Base-by-base conservation (phyloP, 2,329 filamentous ascomycete genomes). In the Proliferodiscus dingleyae region DNA sequence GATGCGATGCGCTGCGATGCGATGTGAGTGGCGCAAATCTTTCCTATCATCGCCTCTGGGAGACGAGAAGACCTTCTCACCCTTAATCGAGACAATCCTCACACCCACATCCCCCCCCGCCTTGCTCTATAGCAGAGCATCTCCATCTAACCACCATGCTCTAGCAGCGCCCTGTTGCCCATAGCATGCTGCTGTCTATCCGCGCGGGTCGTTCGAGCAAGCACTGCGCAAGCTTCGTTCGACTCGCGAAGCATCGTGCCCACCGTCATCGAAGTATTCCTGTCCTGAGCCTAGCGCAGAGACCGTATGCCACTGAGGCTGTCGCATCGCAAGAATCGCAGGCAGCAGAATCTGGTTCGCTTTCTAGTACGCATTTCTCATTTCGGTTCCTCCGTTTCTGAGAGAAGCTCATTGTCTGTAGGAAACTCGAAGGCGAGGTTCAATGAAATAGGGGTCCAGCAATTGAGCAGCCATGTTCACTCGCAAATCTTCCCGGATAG, bases 371-470 rank as follows among this genome's bases (percentile, higher is more conserved):
- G 58, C 30, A 34, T 23, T 16, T 13, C 8, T 29, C 13, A 36
- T 2, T 42, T 28, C 16, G 34, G 15, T 11, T 33, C 3, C 7
- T 38, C 24, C 24, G 24, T 22, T n/a, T 16, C 26, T 5, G 9
- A 15, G n/a, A 26, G 18, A 21, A 22, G 37, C 48, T 58, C 36
- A 56, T 42, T 9, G 26, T 30, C 45, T 13, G 5, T 40, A 60
- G 57, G 47, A 51, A 34, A 53, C 13, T 75, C 78, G 5, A 68
- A 76, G 46, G 73, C 88, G 39, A 82, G 93, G 55, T 88, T 85
- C 71, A 98, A 94, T 68, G 87, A 94, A 56, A 90, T 98, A 58
- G 89, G 88, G 43, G 88, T 98, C 30, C 93, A 98, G 68, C 91
- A 97, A 61, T 72, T 98, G 56, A 96, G 89, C 72, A 74, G 77